Percentiles rank a stretch among this genome's conserved stretches.
phyloP scores from a whole-genome alignment of 495 filamentous ascomycete species.

The Monascus purpureus region DNA sequence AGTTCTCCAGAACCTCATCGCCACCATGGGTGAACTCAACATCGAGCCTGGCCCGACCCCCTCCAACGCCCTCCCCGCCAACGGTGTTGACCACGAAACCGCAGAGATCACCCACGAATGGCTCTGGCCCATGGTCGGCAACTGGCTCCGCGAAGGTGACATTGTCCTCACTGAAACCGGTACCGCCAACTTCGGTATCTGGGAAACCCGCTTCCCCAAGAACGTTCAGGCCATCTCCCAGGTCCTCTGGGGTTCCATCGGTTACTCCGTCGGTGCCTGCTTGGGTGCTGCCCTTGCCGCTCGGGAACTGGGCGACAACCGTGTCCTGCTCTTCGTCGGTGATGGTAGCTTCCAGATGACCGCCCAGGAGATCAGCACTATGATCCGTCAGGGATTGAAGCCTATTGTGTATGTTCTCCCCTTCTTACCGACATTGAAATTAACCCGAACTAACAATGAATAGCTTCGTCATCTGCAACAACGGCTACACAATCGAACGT shows the following conservation, averaged over 20 bases:
- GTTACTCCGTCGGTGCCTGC: conserved; percentile 34
- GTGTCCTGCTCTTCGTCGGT: conserved; percentile 60
- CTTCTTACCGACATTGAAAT: too few species aligned
- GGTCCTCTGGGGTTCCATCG: conserved; percentile 30
- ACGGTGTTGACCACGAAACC: conserved; percentile 6
- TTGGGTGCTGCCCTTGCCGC: conserved; percentile 35
- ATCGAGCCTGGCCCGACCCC: conserved; percentile 22
- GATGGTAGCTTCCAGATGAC: conserved; percentile 73
- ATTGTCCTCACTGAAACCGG: conserved; percentile 29
- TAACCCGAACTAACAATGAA: too few species aligned
- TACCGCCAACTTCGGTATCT: conserved; percentile 20
- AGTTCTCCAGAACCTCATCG: too few species aligned
- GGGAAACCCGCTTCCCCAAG: conserved; percentile 15
- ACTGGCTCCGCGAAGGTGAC: conserved; percentile 20
- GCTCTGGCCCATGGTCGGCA: conserved; percentile 18
- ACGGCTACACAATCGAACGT: conserved; percentile 66
- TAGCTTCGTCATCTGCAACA: conserved; percentile 62
- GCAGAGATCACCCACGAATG: conserved; percentile 13
- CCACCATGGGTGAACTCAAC: too few species aligned
- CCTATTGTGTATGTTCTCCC: conserved; percentile 43
- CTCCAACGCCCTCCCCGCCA: conserved; percentile 13
- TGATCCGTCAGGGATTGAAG: conserved; percentile 52
- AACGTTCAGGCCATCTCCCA: conserved; percentile 18
- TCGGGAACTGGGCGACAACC: conserved; percentile 16
- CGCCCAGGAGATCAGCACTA: conserved; percentile 63